Conservation (phyloP, 2,329 filamentous ascomycete genomes). For the Trichophyton verrucosum region DNA sequence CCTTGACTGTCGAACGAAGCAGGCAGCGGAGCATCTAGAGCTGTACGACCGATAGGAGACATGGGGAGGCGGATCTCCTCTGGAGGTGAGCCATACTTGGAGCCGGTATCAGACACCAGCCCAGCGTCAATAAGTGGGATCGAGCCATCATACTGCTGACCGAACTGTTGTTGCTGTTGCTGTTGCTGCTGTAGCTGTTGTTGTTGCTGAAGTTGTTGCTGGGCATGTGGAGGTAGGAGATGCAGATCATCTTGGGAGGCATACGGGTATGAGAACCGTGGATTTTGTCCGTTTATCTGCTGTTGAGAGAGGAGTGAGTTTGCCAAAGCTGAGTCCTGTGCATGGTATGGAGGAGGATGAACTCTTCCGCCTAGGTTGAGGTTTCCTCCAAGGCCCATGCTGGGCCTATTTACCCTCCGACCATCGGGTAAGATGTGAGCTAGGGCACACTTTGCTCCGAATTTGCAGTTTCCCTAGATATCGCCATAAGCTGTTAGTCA, state of each 20-base stretch:
- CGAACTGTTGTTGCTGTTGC: not conserved
- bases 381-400: conserved; percentile 37
- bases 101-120: conserved; percentile 46
- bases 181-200: conserved; percentile 10
- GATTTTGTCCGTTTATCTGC: conserved; percentile 41
- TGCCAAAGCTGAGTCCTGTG: conserved; percentile 59
- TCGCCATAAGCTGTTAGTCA: not conserved
- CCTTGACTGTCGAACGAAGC: conserved; percentile 95
- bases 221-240: conserved; percentile 23
- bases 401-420: conserved; percentile 70
- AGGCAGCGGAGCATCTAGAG: conserved; percentile 81
- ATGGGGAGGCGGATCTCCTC: conserved; percentile 66
- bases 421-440: conserved; percentile 92
- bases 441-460: conserved; percentile 93
- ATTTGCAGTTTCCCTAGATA: conserved; percentile 88
- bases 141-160: conserved; percentile 30
- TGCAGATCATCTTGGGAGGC: conserved; percentile 33
- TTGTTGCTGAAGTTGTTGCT: conserved; percentile 5
- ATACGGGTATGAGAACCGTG: conserved; percentile 31
- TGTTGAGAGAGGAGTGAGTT: conserved; percentile 55
- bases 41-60: conserved; percentile 64
- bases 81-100: conserved; percentile 70
- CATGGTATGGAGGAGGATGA: conserved; percentile 50
- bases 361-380: conserved; percentile 55
- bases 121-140: conserved; percentile 48